Evolutionary conservation across 768 basidiomycete genomes (phyloP), one percentile per base, ranked within the genome.

Genomic region (Boletus subcaerulescens): DNA sequence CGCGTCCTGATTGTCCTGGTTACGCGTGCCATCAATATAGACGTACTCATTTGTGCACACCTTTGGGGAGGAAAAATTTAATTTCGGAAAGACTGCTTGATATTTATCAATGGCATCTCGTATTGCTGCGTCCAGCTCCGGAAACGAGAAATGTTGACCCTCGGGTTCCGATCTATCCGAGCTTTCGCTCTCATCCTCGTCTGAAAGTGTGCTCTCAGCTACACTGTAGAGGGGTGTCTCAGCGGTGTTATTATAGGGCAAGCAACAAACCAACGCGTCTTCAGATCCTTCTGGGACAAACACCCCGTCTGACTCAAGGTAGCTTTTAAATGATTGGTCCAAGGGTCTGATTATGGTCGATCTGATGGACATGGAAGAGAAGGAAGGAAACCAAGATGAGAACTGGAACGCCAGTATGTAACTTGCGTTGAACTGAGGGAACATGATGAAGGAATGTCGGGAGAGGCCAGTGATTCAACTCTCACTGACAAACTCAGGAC

Each of bases 41-140:
- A 13, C 4, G 12, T 10, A 36, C 33, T 41, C 41, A 48, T 18
- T 63, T 26, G 20, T 38, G 62, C 77, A 53, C 55, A 89, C 94
- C 75, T 87, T 89, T 14, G 95, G 95, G n/a, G 91, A 87, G 7
- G 93, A 91, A 74, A 95, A 97, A 65, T 97, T 98, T 52, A 98
- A 83, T 72, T 98, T 98, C 1, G 95, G 94, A 68, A 98, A 98
- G 29, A 96, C 87, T 7, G 87, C 87, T 3, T 84, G 89, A 68
- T 90, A 94, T 52, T 80, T 71, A 43, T 73, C 62, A n/a, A 97
- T 76, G 33, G 78, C 80, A 14, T 74, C 68, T 46, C 90, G 74
- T 57, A 98, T 95, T 53, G 75, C 74, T 14, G 74, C 72, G 62
- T 94, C 92, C n/a, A 97, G 74, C 44, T 85, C 85, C 0, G 94